Percentiles rank a stretch among this genome's conserved stretches.
phyloP scores from a whole-genome alignment of 768 basidiomycete species.

The Lactarius deliciosus region DNA sequence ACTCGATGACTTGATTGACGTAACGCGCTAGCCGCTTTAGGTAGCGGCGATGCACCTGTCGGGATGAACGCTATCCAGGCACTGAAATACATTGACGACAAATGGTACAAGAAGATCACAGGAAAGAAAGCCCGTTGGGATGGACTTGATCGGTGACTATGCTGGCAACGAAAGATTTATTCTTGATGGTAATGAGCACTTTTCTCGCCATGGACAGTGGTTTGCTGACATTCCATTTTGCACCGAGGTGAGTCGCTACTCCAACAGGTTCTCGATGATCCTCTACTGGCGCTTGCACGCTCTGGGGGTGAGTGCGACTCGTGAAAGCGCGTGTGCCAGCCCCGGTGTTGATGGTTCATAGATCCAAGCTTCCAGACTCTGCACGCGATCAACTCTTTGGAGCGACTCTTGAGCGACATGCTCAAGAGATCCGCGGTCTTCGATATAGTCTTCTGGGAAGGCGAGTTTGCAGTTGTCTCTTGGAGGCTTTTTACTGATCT shows the following conservation, averaged over 20 bases:
- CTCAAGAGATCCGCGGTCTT: conserved; percentile 51
- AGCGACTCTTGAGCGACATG: conserved; percentile 51
- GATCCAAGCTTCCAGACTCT: conserved; percentile 60
- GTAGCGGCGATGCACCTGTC: neutral
- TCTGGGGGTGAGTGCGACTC: conserved; percentile 39
- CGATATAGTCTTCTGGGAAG: conserved; percentile 63
- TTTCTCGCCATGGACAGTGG: neutral
- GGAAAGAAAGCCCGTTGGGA: conserved; percentile 50
- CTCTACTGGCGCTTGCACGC: conserved; percentile 56
- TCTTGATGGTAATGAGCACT: conserved; percentile 51
- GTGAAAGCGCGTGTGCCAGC: neutral
- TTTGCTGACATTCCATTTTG: neutral
- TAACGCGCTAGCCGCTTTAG: neutral
- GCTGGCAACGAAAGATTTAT: conserved; percentile 65
- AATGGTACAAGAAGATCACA: conserved; percentile 41
- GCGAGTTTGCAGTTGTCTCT: conserved; percentile 35
- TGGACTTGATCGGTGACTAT: conserved; percentile 73
- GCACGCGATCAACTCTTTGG: conserved; percentile 57
- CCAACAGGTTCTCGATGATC: conserved; percentile 57
- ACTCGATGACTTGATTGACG: neutral
- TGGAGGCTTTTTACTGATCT: neutral
- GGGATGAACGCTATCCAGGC: conserved; percentile 28
- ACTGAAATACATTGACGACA: conserved; percentile 37
- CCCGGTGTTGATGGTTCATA: conserved; percentile 29
- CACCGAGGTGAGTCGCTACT: conserved; percentile 60